Percentiles rank a stretch among this genome's conserved stretches.
Conservation (phyloP, 2,329 filamentous ascomycete genomes). For the Rhinocladiella mackenziei region DNA sequence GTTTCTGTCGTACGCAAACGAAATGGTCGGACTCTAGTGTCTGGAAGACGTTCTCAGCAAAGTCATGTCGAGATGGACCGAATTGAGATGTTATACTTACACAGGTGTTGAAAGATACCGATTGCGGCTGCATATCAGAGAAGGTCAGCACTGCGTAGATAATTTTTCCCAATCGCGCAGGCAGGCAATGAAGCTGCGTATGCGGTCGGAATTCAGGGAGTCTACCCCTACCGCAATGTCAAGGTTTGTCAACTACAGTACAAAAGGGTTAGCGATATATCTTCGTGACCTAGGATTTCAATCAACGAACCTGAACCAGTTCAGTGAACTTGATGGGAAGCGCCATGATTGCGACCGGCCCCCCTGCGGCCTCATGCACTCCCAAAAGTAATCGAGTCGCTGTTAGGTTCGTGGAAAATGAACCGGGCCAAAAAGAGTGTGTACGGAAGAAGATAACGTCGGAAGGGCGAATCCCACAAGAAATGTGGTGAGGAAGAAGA, state of each 20-base stretch:
- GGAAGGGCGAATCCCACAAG: constrained; percentile 15
- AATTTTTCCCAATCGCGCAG: constrained; percentile 25
- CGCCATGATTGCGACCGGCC: constrained; percentile 46
- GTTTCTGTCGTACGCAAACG: constrained; percentile 94
- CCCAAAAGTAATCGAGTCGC: constrained; percentile 13
- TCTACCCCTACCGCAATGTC: constrained; percentile 51
- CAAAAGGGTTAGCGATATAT: constrained; percentile 34
- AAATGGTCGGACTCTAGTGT: constrained; percentile 97
- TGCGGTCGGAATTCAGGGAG: constrained; percentile 7
- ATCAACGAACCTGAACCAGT: constrained; percentile 65
- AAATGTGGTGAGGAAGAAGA: constrained; percentile 10
- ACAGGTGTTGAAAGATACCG: constrained; percentile 84
- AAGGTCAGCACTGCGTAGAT: constrained; percentile 26
- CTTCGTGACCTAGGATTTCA: not conserved
- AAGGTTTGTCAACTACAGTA: constrained; percentile 49
- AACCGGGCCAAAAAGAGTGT: constrained; percentile 19
- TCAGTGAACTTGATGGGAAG: constrained; percentile 92
- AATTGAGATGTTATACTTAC: constrained; percentile 50
- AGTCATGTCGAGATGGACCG: constrained; percentile 18
- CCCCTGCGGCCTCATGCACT: constrained; percentile 29
- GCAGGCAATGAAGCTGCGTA: constrained; percentile 22
- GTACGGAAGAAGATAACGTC: constrained; percentile 12
- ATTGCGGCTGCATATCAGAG: constrained; percentile 51
- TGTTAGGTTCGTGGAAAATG: constrained; percentile 8
- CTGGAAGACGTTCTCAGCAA: constrained; percentile 46